These are phyloP conservation scores for Colletotrichum horii DNA, from an alignment of 2,329 filamentous ascomycete genomes.

Conservation along the genomic window DNA sequence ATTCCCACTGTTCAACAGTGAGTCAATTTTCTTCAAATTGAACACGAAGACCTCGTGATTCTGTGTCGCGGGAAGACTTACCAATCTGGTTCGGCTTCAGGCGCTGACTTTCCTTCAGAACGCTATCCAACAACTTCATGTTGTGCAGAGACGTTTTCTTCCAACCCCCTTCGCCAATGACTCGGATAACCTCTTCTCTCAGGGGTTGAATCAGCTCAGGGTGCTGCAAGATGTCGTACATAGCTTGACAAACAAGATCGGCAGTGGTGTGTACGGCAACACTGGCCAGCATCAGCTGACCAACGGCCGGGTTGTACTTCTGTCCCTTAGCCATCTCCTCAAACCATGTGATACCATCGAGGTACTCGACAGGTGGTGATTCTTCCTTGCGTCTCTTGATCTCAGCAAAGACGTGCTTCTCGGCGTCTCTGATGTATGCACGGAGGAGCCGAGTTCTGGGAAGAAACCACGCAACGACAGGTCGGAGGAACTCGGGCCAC, in stretches of 20 bases:
- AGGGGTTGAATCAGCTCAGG: background rate
- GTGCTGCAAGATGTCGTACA: background rate
- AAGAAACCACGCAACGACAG: conserved; percentile 47
- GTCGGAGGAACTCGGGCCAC: conserved; percentile 43
- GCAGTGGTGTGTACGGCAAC: background rate
- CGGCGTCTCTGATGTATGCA: background rate
- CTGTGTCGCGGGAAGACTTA: background rate
- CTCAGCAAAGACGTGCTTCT: background rate
- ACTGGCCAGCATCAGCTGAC: background rate
- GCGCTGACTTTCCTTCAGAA: background rate
- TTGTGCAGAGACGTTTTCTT: background rate
- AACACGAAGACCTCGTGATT: background rate
- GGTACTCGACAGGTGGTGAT: background rate
- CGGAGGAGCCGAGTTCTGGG: conserved; percentile 26
- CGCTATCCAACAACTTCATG: background rate
- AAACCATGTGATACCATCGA: background rate
- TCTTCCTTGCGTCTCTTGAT: background rate
- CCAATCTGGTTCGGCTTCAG: background rate
- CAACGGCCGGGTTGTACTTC: background rate
- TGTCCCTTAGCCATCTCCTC: background rate
- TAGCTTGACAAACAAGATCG: background rate
- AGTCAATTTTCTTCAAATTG: background rate
- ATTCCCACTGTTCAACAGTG: background rate
- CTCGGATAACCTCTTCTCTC: background rate
- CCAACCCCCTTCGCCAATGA: background rate